Evolutionary conservation across 495 filamentous ascomycete genomes (phyloP).

Genomic region (Trichocladium uniseriatum): DNA sequence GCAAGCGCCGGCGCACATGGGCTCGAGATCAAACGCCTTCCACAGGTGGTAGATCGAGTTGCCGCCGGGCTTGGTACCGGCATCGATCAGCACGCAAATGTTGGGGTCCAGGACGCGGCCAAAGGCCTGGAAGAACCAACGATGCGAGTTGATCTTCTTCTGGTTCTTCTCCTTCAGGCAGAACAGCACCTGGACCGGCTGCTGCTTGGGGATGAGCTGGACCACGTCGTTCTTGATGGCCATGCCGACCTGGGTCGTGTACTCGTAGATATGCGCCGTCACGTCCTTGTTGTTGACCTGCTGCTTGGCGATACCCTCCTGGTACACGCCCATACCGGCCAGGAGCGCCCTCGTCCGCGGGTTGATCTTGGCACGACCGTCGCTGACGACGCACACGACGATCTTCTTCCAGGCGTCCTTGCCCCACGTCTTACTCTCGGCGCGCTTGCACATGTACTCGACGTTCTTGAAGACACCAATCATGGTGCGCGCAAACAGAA

Average conservation of each 20-base stretch:
- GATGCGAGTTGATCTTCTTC: constrained; percentile 99
- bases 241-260: constrained; percentile 87
- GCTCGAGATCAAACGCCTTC: constrained; percentile 97
- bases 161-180: constrained; percentile 99
- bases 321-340: constrained; percentile 90
- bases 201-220: constrained; percentile 61
- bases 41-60: constrained; percentile 95
- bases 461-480: constrained; percentile 97
- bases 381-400: constrained; percentile 95
- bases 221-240: constrained; percentile 85
- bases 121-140: constrained; percentile 99
- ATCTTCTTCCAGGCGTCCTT: constrained; percentile 99
- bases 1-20: constrained; percentile 93
- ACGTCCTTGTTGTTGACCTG: constrained; percentile 96
- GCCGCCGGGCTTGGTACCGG: constrained; percentile 85
- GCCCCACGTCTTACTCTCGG: constrained; percentile 93
- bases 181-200: constrained; percentile 94
- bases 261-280: constrained; percentile 98
- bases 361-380: constrained; percentile 98
- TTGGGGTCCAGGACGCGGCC: constrained; percentile 88
- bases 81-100: constrained; percentile 93
- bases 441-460: constrained; percentile 88
- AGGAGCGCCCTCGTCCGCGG: constrained; percentile 81
- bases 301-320: constrained; percentile 98
- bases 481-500: constrained; percentile 93